These are phyloP conservation scores for Draba incana DNA, from an alignment of 345 rosid species.

Conservation along the genomic window DNA sequence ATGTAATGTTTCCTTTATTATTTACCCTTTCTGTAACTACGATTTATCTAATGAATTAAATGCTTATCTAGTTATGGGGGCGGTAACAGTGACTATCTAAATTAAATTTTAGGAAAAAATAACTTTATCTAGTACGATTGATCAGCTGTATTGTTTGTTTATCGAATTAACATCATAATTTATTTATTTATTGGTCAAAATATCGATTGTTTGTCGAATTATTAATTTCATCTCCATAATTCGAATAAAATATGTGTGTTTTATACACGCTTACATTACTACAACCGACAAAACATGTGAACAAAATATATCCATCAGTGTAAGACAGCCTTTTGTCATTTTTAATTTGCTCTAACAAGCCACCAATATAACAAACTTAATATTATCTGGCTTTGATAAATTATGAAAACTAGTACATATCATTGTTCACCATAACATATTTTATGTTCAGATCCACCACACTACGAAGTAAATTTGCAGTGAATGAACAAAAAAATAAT, in stretches of 20 bases:
- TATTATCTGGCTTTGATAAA: conserved; percentile 16
- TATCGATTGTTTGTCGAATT: conserved; percentile 5
- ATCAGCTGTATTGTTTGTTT: background rate
- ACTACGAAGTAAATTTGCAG: background rate
- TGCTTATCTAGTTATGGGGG: conserved; percentile 4
- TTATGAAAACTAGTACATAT: conserved; percentile 1
- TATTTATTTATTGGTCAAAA: background rate
- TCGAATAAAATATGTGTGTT: conserved; percentile 11
- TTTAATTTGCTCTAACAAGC: conserved; percentile 26
- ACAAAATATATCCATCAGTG: conserved; percentile 27
- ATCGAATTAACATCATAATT: background rate
- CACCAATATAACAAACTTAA: conserved; percentile 13
- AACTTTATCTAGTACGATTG: conserved; percentile 5
- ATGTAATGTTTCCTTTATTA: background rate
- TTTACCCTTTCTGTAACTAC: conserved; percentile 15
- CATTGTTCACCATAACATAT: conserved; percentile 13
- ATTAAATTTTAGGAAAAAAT: background rate
- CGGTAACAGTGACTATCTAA: conserved; percentile 16
- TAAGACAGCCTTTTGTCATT: conserved; percentile 37
- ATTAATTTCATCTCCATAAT: conserved; percentile 8
- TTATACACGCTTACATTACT: conserved; percentile 28
- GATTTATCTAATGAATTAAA: background rate
- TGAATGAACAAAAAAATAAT: background rate
- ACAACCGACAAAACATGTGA: conserved; percentile 42
- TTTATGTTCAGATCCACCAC: conserved; percentile 18